Percentiles rank a stretch among this genome's conserved stretches.
phyloP scores from a whole-genome alignment of 1,284 basidiomycete genomes.

The Sphaerobolus stellatus region DNA sequence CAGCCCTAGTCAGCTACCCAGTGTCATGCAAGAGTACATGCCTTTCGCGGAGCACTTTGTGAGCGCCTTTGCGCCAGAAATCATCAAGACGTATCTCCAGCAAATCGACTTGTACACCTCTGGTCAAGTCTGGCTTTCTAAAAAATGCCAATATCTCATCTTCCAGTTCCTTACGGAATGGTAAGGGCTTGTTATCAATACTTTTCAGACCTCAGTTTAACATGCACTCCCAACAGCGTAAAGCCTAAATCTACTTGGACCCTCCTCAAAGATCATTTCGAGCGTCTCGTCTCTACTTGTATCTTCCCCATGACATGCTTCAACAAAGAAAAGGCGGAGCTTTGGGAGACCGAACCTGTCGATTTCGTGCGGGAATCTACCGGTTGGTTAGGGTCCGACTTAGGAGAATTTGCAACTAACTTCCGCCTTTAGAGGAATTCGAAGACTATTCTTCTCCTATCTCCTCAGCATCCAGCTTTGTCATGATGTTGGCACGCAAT shows the following conservation, averaged over 20 bases:
- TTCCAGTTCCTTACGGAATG: constrained; percentile 84
- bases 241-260: constrained; percentile 88
- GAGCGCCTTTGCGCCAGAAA: constrained; percentile 77
- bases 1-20: constrained; percentile 81
- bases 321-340: constrained; percentile 59
- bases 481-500: constrained; percentile 72
- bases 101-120: constrained; percentile 74
- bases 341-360: constrained; percentile 77
- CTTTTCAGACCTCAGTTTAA: not conserved
- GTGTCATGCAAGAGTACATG: constrained; percentile 66
- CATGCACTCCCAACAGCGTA: constrained; percentile 48
- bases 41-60: constrained; percentile 78
- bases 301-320: constrained; percentile 86
- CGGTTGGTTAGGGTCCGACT: constrained; percentile 48
- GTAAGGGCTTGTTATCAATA: constrained; percentile 43
- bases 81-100: constrained; percentile 74
- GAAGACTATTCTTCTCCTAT: constrained; percentile 75
- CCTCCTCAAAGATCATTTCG: constrained; percentile 78
- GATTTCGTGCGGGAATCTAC: constrained; percentile 74
- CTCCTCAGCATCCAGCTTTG: constrained; percentile 74
- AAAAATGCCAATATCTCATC: constrained; percentile 78
- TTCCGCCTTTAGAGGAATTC: constrained; percentile 61
- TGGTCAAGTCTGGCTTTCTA: constrained; percentile 73
- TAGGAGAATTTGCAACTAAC: not conserved
- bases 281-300: constrained; percentile 71